Conservation (phyloP, 495 filamentous ascomycete genomes). For the Thozetella sp. region DNA sequence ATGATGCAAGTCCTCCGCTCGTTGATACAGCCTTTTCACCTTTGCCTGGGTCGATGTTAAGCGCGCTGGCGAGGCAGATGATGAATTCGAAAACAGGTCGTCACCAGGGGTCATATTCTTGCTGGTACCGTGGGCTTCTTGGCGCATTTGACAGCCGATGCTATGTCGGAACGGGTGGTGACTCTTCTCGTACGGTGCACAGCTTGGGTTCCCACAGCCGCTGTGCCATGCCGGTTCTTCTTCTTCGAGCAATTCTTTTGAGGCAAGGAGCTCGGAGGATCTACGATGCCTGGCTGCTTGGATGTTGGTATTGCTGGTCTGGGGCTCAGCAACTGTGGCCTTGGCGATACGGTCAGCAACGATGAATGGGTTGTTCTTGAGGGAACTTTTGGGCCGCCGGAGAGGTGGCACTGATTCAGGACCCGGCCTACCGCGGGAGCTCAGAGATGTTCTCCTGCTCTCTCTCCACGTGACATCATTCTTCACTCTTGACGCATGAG, state of each 20-base stretch:
- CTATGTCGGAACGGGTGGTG: constrained; percentile 32
- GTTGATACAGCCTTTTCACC: background rate
- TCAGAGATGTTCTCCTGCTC: background rate
- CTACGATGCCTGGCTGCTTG: background rate
- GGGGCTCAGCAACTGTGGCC: constrained; percentile 7
- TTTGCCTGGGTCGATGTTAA: background rate
- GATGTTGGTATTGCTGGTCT: background rate
- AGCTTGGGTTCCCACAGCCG: constrained; percentile 27
- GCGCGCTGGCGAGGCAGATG: background rate
- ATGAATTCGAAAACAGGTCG: background rate
- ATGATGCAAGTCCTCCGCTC: constrained; percentile 14
- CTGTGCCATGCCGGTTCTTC: background rate
- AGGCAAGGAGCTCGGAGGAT: background rate
- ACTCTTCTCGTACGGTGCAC: constrained; percentile 28
- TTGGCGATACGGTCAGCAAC: constrained; percentile 23
- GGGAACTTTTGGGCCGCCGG: background rate
- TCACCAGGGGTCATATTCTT: background rate
- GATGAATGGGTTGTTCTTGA: constrained; percentile 25
- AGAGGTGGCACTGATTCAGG: background rate
- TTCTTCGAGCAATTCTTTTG: background rate
- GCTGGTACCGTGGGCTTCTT: constrained; percentile 20
- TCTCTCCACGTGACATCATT: background rate
- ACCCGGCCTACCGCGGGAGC: background rate
- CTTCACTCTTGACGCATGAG: background rate
- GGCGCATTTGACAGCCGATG: constrained; percentile 18